Evolutionary conservation across 306 rosid genomes (phyloP), one percentile per base, ranked within the genome.

Genomic region (Neltuma alba): DNA sequence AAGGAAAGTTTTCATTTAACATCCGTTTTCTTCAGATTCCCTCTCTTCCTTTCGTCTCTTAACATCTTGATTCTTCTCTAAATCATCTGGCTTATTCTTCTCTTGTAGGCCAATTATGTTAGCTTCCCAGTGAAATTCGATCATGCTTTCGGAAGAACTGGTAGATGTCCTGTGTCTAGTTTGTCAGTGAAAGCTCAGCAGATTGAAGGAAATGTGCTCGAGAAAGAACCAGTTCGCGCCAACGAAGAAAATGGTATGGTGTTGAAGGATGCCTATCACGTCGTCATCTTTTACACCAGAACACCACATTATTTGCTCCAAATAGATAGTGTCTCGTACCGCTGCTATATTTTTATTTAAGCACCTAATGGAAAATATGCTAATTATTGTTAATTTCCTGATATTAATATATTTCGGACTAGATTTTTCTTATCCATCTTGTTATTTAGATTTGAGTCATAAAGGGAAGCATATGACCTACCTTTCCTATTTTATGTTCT

Each of bases 161-260:
- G 80, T 27, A 58, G 86, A 54, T 77, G 76, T 68, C 79, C 62
- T 48, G 83, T 73, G 79, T 71, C 83, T 63, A 58, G 60, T 70
- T 76, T 74, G 62, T 70, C 79, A 44, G 73, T 87, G 20, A 84
- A 81, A 76, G 88, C 91, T 54, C 89, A 91, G 75, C 89, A 89
- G 79, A 9, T 85, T 65, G 97, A 85, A 81, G 91, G 89, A 80
- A 90, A 85, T 72, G 86, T 89, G 31, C 20, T 83, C 28, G 87
- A 87, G 83, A 86, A 85, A 79, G 86, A 89, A 70, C 58, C 90
- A 8, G 65, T 48, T 31, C 2, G 67, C 48, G 60, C 12, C 77
- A 69, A 83, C 57, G 86, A 88, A 72, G 75, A 84, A 70, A 86
- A 73, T 18, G 88, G 90, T 88, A 73, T 75, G 77, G 21, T 34